Evolutionary conservation across 1,284 basidiomycete genomes (phyloP).

Genomic region (Lentinus polychrous): DNA sequence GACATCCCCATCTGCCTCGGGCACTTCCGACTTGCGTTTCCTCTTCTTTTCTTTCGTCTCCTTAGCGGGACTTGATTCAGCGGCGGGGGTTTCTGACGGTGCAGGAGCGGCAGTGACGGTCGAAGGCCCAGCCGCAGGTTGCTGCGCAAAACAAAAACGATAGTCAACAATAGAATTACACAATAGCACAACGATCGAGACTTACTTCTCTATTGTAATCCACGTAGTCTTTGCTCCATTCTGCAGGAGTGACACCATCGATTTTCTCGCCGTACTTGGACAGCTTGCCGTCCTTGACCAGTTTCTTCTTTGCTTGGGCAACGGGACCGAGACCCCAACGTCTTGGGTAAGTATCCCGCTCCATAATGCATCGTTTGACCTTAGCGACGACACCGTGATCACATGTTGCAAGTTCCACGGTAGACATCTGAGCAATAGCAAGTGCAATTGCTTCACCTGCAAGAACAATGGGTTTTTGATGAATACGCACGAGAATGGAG

Average conservation of each 20-base stretch:
- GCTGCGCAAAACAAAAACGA: slow-evolving; percentile 20
- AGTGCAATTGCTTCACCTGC: slow-evolving; percentile 94
- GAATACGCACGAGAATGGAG: background rate
- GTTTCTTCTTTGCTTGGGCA: slow-evolving; percentile 97
- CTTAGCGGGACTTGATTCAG: slow-evolving; percentile 34
- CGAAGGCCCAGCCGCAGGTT: slow-evolving; percentile 37
- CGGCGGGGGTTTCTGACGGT: slow-evolving; percentile 18
- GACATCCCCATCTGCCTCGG: slow-evolving; percentile 35
- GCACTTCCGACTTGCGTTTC: slow-evolving; percentile 62
- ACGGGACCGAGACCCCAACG: slow-evolving; percentile 98
- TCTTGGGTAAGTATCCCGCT: slow-evolving; percentile 96
- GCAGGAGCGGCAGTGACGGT: slow-evolving; percentile 19
- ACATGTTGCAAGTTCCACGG: slow-evolving; percentile 95
- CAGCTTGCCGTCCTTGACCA: slow-evolving; percentile 94
- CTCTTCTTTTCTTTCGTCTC: slow-evolving; percentile 63
- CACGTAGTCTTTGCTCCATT: slow-evolving; percentile 91
- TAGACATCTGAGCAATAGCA: slow-evolving; percentile 97
- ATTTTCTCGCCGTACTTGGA: slow-evolving; percentile 94
- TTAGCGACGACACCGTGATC: slow-evolving; percentile 99
- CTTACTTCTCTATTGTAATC: slow-evolving; percentile 74
- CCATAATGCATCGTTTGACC: slow-evolving; percentile 99
- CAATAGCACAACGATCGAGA: slow-evolving; percentile 8
- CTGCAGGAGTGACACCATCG: slow-evolving; percentile 84
- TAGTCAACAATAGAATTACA: background rate
- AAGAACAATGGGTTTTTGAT: background rate